phyloP scores from a whole-genome alignment of 2,329 filamentous ascomycete genomes.

The Diaporthe longicolla region DNA sequence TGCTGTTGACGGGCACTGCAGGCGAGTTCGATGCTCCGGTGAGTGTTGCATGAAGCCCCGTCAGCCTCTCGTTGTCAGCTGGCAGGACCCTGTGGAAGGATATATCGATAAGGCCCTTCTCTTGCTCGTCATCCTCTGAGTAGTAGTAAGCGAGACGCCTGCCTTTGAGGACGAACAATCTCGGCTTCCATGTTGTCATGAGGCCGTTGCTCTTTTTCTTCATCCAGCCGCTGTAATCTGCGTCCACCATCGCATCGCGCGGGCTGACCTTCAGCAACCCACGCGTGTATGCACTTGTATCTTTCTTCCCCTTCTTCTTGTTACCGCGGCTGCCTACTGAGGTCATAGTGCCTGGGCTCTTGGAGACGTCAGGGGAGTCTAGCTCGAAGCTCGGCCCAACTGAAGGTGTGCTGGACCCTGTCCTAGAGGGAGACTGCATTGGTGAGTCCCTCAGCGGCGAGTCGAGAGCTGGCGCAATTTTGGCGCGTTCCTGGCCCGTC shows the following conservation, averaged over 20 bases:
- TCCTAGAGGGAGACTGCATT: slow-evolving; percentile 77
- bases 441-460: slow-evolving; percentile 66
- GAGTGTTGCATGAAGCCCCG: slow-evolving; percentile 90
- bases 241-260: slow-evolving; percentile 84
- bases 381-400: slow-evolving; percentile 81
- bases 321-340: slow-evolving; percentile 64
- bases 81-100: slow-evolving; percentile 97
- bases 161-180: slow-evolving; percentile 94
- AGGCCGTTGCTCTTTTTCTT: slow-evolving; percentile 97
- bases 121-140: slow-evolving; percentile 89
- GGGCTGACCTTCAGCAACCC: slow-evolving; percentile 87
- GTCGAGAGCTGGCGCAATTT: slow-evolving; percentile 65
- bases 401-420: slow-evolving; percentile 80
- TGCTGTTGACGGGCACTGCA: slow-evolving; percentile 64
- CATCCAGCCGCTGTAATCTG: slow-evolving; percentile 98
- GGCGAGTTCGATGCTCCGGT: slow-evolving; percentile 85
- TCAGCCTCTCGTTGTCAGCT: slow-evolving; percentile 91
- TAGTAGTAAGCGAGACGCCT: slow-evolving; percentile 96
- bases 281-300: slow-evolving; percentile 92
- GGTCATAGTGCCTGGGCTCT: slow-evolving; percentile 65
- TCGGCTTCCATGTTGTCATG: slow-evolving; percentile 97
- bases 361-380: slow-evolving; percentile 78
- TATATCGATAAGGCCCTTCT: slow-evolving; percentile 97
- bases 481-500: slow-evolving; percentile 66
- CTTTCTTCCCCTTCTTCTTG: slow-evolving; percentile 87